A percentile compares a stretch with the other conserved stretches of the same genome.
These are phyloP conservation scores for Neltuma alba DNA, from an alignment of 306 rosid genomes.

Conservation along the genomic window DNA sequence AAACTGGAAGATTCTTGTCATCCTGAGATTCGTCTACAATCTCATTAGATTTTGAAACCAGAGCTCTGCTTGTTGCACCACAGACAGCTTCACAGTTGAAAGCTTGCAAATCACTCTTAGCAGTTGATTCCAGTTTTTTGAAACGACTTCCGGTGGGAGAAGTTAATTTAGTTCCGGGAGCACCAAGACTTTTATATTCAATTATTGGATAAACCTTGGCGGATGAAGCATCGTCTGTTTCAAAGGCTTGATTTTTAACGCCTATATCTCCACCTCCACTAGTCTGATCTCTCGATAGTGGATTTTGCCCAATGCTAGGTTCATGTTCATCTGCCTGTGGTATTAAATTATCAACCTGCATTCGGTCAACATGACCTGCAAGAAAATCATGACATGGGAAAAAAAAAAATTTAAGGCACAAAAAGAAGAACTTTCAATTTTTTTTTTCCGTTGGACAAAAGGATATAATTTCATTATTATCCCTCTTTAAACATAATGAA, in stretches of 20 bases:
- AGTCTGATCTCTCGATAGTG: slow-evolving; percentile 32
- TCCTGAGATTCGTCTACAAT: slow-evolving; percentile 42
- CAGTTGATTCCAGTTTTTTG: slow-evolving; percentile 58
- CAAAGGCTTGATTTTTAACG: slow-evolving; percentile 35
- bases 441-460: slow-evolving; percentile 17
- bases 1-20: slow-evolving; percentile 38
- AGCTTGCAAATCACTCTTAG: slow-evolving; percentile 65
- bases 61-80: slow-evolving; percentile 38
- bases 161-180: slow-evolving; percentile 32
- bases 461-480: neutral
- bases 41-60: slow-evolving; percentile 30
- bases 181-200: slow-evolving; percentile 39
- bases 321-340: slow-evolving; percentile 44
- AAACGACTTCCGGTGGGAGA: slow-evolving; percentile 39
- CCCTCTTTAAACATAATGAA: slow-evolving; percentile 12
- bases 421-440: slow-evolving; percentile 1
- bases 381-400: slow-evolving; percentile 25
- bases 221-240: slow-evolving; percentile 30
- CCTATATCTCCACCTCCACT: slow-evolving; percentile 36
- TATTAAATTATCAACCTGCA: slow-evolving; percentile 32
- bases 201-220: slow-evolving; percentile 30
- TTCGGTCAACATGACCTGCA: slow-evolving; percentile 48
- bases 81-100: slow-evolving; percentile 34
- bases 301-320: slow-evolving; percentile 41
- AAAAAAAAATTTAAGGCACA: slow-evolving; percentile 27